phyloP scores from a whole-genome alignment of 225 moss, liverwort and hornwort species.

The Pseudoscleropodium purum region DNA sequence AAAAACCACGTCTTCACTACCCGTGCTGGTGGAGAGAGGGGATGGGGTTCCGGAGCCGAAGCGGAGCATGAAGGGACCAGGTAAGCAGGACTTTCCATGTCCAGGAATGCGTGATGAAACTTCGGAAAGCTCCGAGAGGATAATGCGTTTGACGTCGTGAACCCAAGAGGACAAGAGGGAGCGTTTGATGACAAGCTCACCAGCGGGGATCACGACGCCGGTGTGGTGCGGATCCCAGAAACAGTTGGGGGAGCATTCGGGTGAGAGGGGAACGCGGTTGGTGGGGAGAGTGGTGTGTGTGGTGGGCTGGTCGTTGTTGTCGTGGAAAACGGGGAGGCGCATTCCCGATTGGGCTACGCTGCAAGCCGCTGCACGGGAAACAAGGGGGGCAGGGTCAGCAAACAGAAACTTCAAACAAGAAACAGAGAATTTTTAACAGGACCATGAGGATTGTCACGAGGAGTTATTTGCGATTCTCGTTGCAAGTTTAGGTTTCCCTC shows the following conservation, averaged over 20 bases:
- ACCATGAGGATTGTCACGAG: background rate
- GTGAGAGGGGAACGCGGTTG: conserved; percentile 6
- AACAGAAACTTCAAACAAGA: background rate
- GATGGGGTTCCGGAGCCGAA: conserved; percentile 10
- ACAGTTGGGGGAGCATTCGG: conserved; percentile 28
- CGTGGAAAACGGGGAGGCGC: background rate
- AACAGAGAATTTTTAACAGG: background rate
- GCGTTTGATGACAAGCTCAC: conserved; percentile 4
- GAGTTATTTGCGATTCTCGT: background rate
- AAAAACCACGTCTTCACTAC: conserved; percentile 18
- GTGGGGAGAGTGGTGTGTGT: conserved; percentile 26
- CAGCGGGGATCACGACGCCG: background rate
- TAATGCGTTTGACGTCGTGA: conserved; percentile 22
- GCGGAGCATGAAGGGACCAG: conserved; percentile 30
- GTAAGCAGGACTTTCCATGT: conserved; percentile 20
- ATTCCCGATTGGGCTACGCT: background rate
- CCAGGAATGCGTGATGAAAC: conserved; percentile 7
- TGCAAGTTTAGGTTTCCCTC: background rate
- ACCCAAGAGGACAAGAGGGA: conserved; percentile 25
- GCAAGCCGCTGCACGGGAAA: background rate
- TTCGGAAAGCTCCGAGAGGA: conserved; percentile 23
- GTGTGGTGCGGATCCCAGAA: background rate
- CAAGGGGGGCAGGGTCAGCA: background rate
- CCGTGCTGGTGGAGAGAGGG: conserved; percentile 19
- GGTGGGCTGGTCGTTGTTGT: background rate